Base-by-base conservation (phyloP, 805 yeast genomes). In the Wickerhamiella vanderwaltii region DNA sequence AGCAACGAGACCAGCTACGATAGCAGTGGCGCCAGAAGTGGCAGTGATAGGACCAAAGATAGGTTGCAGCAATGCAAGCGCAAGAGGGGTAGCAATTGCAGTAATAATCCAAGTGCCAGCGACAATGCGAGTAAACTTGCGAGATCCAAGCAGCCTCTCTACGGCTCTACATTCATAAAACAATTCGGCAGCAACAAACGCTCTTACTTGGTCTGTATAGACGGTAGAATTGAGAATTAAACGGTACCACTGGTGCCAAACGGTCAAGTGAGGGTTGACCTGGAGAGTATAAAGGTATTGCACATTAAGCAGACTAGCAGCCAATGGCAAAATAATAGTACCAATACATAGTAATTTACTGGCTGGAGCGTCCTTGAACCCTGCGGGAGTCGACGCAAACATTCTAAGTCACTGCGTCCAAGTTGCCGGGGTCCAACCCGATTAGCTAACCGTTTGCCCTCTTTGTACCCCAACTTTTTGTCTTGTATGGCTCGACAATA, bases 171-270 rank as follows among this genome's bases (percentile, higher is more conserved):
- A 26, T 23, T 44, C 47, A 24, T 44, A 44, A 23, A 41, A 9
- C 15, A 44, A 22, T 5, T 31, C 15, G 6, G 43, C 41, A 17
- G 42, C 44, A 11, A 44, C 20, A 5, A 37, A 28, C 3, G 41
- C 44, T 4, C 29, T 13, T 5, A 39, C 24, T 23, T 44, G 47
- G 33, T 36, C 34, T 2, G 47, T 36, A 38, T n/a, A 41, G 1
- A 44, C 26, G n/a, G 35, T 18, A 9, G 39, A 33, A 28, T 41
- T 41, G 11, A 40, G 16, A 5, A 33, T n/a, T 7, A 44, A 15
- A 3, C 47, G 41, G 32, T 19, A 32, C 39, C 39, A 44, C 30
- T 44, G 47, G 25, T 33, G 36, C 47, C 47, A 44, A 1, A 13
- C 15, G 15, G 30, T 29, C 18, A 44, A 39, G 33, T 36, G 29